Evolutionary conservation across 345 rosid species (phyloP).

Genomic region (Capsella bursapastoris): DNA sequence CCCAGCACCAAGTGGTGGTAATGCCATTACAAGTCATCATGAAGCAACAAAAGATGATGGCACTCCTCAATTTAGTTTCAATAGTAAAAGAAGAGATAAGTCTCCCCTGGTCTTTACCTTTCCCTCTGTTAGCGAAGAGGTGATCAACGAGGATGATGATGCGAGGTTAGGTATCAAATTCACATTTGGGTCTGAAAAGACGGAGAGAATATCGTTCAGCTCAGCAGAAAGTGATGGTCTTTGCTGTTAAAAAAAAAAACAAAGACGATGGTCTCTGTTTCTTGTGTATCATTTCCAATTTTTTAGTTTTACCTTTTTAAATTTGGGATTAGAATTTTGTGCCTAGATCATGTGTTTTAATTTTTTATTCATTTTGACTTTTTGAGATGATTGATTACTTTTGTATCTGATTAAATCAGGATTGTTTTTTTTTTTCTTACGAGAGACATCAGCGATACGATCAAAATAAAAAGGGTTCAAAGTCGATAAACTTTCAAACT

Average conservation of each 20-base stretch:
- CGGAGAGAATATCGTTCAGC: constrained; percentile 62
- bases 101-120: constrained; percentile 63
- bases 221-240: constrained; percentile 61
- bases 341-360: constrained; percentile 1
- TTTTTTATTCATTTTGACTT: constrained; percentile 13
- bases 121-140: constrained; percentile 52
- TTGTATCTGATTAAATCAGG: background rate
- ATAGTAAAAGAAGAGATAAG: constrained; percentile 43
- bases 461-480: no score
- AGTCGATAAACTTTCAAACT: no score
- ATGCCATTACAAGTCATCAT: constrained; percentile 36
- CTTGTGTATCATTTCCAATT: background rate
- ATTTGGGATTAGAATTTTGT: constrained; percentile 8
- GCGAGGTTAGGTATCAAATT: constrained; percentile 59
- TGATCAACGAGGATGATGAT: constrained; percentile 42
- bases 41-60: constrained; percentile 51
- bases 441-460: background rate
- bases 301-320: background rate
- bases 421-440: no score
- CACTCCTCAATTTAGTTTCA: constrained; percentile 66
- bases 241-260: constrained; percentile 45
- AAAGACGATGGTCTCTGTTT: constrained; percentile 11
- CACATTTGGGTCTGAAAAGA: constrained; percentile 66
- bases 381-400: constrained; percentile 10
- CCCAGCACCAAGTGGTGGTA: constrained; percentile 26